Evolutionary conservation across 441 rosid species (phyloP), one percentile per base, ranked within the genome.

Genomic region (Jatropha podagrica): DNA sequence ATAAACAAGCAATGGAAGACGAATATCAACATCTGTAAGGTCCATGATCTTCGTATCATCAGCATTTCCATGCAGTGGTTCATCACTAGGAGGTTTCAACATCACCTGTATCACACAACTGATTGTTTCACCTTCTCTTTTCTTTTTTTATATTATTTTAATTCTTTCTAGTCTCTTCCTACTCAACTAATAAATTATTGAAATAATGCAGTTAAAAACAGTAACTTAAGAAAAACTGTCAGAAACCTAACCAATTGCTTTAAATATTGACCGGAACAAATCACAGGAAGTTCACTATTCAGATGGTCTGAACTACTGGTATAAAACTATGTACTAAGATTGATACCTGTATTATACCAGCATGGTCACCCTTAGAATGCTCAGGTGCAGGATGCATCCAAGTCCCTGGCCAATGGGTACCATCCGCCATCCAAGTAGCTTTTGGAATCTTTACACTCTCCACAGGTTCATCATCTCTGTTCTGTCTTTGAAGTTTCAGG

Each of bases 341-440:
- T 69, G 9, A 49, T 85, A 90, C 95, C 95, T 92, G 97, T 64
- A 92, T 90, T 64, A 92, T 85, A 79, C 97, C 95, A 65, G 95
- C 93, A 71, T 92, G 97, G 83, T 92, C 97, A 83, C 97, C 89
- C 49, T 65, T 83, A 17, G 93, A 80, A 79, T 92, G 97, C 83
- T 92, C 97, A 68, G 91, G 70, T n/a, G 78, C 61, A 72, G 95
- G 74, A 68, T 71, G 69, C 71, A 90, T 48, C 97, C 97, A 90
- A 81, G 91, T 90, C 26, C 95, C 95, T 20, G 95, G 95, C 95
- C 97, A 92, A 71, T 90, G 95, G 60, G 95, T 90, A 59, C 93
- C 93, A 84, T 92, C 95, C 56, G 93, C 93, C 97, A 92, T 90
- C 97, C 95, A 90, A 0, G 97, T 90, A n/a, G 93, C 95, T 78